Percentiles rank a stretch among this genome's conserved stretches.
phyloP scores from a whole-genome alignment of 768 basidiomycete genomes.

The Leucosporidium creatinivorum region DNA sequence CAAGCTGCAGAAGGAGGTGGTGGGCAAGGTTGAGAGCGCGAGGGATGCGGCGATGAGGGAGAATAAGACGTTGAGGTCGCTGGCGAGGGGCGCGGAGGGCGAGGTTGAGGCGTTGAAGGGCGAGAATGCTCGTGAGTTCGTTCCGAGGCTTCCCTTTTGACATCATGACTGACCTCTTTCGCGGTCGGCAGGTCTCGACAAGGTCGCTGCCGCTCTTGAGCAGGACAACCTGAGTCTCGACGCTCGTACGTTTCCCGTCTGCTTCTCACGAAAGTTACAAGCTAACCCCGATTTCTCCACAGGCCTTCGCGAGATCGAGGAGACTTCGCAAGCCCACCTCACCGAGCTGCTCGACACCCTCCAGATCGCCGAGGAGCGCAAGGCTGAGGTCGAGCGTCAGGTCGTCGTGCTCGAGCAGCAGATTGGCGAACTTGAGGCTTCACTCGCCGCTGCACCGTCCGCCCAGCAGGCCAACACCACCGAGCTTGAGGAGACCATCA shows the following conservation, averaged over 20 bases:
- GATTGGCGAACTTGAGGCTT: neutral
- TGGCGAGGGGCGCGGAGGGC: conserved; percentile 12
- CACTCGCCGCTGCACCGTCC: too few relatives aligned
- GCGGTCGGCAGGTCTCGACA: too few relatives aligned
- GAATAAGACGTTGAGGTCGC: conserved; percentile 24
- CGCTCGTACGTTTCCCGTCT: too few relatives aligned
- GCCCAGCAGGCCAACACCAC: too few relatives aligned
- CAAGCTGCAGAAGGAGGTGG: neutral
- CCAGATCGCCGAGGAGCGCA: neutral
- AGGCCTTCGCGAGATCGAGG: neutral
- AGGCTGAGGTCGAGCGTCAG: conserved; percentile 1
- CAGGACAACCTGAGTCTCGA: too few relatives aligned
- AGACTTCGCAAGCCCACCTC: neutral
- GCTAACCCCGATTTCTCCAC: too few relatives aligned
- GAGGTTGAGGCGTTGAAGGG: conserved; percentile 12
- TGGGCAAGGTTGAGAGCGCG: conserved; percentile 10
- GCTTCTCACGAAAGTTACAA: too few relatives aligned
- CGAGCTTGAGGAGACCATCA: neutral
- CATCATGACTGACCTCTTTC: too few relatives aligned
- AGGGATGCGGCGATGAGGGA: conserved; percentile 11
- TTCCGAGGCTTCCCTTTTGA: too few relatives aligned
- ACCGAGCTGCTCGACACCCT: conserved; percentile 8
- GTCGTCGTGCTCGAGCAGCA: conserved; percentile 2
- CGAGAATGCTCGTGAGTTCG: neutral
- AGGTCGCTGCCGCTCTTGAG: too few relatives aligned